Conservation (phyloP, 2,329 filamentous ascomycete genomes). For the Colletotrichum lupini region DNA sequence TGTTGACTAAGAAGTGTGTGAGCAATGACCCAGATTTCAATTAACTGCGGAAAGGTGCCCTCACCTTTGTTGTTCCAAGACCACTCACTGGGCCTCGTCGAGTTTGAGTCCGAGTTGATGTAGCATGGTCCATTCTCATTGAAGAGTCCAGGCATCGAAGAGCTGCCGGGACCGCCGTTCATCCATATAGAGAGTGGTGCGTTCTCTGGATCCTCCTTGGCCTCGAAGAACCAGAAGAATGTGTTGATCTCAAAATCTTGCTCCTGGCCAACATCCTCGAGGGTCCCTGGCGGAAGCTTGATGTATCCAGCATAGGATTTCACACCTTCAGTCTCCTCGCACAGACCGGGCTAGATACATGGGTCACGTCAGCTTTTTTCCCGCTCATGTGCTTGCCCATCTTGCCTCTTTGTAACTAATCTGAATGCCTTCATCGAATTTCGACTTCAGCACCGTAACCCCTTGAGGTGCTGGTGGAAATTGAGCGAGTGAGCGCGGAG, state of each 20-base stretch:
- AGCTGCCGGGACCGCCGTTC: slow-evolving; percentile 69
- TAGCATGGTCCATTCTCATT: slow-evolving; percentile 64
- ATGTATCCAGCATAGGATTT: slow-evolving; percentile 73
- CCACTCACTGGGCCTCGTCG: slow-evolving; percentile 63
- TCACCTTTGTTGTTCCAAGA: slow-evolving; percentile 66
- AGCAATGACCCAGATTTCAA: background rate
- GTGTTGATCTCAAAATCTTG: slow-evolving; percentile 57
- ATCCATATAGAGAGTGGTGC: slow-evolving; percentile 65
- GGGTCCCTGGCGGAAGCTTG: slow-evolving; percentile 54
- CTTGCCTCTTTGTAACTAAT: slow-evolving; percentile 68
- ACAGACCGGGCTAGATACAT: slow-evolving; percentile 60
- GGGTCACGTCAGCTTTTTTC: background rate
- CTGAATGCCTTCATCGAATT: slow-evolving; percentile 67
- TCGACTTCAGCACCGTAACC: slow-evolving; percentile 62
- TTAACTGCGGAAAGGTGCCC: too few relatives aligned
- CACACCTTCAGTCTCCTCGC: slow-evolving; percentile 63
- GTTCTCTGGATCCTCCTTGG: slow-evolving; percentile 40
- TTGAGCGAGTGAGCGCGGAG: slow-evolving; percentile 35
- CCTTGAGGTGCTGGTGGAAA: slow-evolving; percentile 40
- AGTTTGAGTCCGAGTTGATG: slow-evolving; percentile 62
- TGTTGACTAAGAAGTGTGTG: slow-evolving; percentile 32
- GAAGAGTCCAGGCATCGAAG: slow-evolving; percentile 64
- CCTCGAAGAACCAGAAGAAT: slow-evolving; percentile 51
- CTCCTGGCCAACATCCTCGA: slow-evolving; percentile 49
- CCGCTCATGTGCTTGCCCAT: background rate